phyloP scores from a whole-genome alignment of 164 flowering plant genomes.

The Magnolia changhungtana region DNA sequence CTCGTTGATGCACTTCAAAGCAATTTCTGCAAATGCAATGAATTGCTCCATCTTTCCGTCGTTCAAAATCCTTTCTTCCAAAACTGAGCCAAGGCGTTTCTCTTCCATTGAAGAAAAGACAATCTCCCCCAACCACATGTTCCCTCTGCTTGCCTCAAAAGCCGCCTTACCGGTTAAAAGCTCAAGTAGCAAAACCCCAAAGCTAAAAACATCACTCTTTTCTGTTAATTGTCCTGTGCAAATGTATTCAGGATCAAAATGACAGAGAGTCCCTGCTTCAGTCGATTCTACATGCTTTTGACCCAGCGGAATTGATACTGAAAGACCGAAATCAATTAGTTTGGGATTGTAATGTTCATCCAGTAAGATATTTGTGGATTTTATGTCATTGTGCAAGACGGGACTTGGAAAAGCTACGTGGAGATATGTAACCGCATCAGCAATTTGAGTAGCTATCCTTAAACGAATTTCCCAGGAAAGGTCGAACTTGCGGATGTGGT shows the following conservation, averaged over 20 bases:
- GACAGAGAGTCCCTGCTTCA: constrained; percentile 62
- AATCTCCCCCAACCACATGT: neutral
- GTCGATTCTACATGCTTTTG: constrained; percentile 53
- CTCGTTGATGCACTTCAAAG: constrained; percentile 3
- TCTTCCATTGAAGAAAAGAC: neutral
- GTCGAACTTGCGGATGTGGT: no score
- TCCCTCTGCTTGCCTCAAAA: neutral
- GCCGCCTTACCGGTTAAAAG: constrained; percentile 51
- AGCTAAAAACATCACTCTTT: constrained; percentile 68
- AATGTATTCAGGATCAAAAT: constrained; percentile 60
- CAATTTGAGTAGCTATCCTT: constrained; percentile 45
- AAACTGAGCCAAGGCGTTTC: neutral
- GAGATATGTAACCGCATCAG: constrained; percentile 57
- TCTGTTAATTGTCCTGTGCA: constrained; percentile 52
- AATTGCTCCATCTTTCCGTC: neutral
- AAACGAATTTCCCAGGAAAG: neutral
- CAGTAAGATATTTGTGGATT: constrained; percentile 57
- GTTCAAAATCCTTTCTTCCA: neutral
- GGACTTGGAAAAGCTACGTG: constrained; percentile 55
- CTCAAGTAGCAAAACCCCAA: constrained; percentile 56
- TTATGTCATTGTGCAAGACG: constrained; percentile 56
- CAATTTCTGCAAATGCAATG: neutral
- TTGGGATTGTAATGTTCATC: constrained; percentile 50
- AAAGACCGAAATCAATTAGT: constrained; percentile 55
- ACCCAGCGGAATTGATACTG: constrained; percentile 49